Base-by-base conservation (phyloP, 2,329 filamentous ascomycete species). In the Aspergillus phoenicis region DNA sequence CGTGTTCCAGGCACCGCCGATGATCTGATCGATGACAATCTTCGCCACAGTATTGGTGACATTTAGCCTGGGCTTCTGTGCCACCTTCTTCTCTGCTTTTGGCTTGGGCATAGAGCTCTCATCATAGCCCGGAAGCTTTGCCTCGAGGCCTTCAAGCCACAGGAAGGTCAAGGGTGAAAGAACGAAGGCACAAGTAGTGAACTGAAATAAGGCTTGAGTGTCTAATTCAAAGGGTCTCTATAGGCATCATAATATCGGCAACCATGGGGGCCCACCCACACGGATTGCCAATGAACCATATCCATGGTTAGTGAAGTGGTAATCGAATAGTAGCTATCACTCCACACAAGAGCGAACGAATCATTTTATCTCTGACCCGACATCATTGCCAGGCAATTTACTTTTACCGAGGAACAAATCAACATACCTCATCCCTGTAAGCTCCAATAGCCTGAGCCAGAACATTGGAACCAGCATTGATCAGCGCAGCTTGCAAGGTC, bases 81-180 rank as follows among this genome's bases (percentile, higher is more conserved):
- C 33, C 38, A 66, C 47, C 38, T 62, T 62, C 45, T 63, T 62
- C 20, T 66, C 63, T 20, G 54, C 53, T 41, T 63, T 66, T 55
- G 54, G 30, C 26, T 62, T 66, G 11, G 63, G 49, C 26, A 22
- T 47, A 20, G 30, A 24, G 3, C 24, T 54, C 30, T 64, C 54
- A 13, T 59, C 60, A 36, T 58, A 79, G 0, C 82, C 83, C 0
- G 85, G 84, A 58, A 85, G 85, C 8, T 71, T 78, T 22, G 77
- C 75, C 71, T 87, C 84, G 30, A 87, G 78, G 30, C 79, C 79
- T 58, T 82, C 79, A 66, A 87, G 84, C 85, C 85, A 87, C 58
- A 83, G 73, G 66, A 84, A 86, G 64, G 85, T 86, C 54, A 85
- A 81, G 6, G 85, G 85, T 1, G 84, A 80, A 4, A 82, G 82